Conservation (phyloP, 2,329 filamentous ascomycete species). For the Microsporum audouinii region DNA sequence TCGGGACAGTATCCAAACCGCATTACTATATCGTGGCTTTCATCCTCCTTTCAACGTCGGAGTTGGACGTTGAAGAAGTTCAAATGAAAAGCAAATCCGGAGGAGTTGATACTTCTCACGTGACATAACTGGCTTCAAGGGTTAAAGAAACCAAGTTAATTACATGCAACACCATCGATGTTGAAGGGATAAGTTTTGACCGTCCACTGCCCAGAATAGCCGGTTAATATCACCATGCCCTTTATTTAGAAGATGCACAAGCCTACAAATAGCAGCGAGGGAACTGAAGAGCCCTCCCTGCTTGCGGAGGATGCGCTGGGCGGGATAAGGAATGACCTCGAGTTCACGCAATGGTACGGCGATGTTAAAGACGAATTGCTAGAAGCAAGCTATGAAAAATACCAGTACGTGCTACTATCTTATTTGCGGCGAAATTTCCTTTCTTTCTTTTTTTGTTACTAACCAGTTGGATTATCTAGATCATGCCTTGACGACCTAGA, state of each 20-base stretch:
- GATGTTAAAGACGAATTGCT: constrained; percentile 56
- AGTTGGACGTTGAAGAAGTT: background rate
- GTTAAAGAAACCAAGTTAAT: background rate
- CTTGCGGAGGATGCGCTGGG: background rate
- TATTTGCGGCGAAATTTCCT: background rate
- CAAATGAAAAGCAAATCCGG: background rate
- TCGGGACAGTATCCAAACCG: background rate
- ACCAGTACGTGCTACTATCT: constrained; percentile 46
- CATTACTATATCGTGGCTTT: background rate
- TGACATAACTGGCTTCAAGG: background rate
- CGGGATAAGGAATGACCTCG: constrained; percentile 46
- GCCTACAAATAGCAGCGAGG: background rate
- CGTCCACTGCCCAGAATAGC: background rate
- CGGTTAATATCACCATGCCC: background rate
- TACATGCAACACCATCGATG: background rate
- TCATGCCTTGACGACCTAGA: constrained; percentile 71
- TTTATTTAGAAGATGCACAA: background rate
- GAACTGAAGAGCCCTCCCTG: background rate
- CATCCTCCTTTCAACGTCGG: background rate
- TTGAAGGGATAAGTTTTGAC: background rate
- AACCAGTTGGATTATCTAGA: constrained; percentile 30
- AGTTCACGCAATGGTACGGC: constrained; percentile 49
- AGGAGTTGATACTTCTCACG: background rate
- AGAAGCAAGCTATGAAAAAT: constrained; percentile 73
- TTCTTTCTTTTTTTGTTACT: constrained; percentile 6